Evolutionary conservation across 176 grass and related monocot species (phyloP).

Genomic region (barley (Hordeum vulgare)): DNA sequence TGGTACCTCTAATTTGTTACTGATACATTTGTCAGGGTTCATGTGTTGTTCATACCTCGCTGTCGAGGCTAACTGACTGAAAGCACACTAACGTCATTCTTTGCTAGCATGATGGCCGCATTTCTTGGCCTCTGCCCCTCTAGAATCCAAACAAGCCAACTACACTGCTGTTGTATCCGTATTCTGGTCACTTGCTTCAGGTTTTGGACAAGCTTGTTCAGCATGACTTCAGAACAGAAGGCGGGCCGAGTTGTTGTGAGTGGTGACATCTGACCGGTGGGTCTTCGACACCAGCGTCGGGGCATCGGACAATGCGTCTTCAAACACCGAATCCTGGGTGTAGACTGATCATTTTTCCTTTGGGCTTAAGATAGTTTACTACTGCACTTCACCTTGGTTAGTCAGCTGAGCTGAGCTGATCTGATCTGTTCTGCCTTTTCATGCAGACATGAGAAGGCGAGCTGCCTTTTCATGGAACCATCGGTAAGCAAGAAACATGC

Average conservation of each 20-base stretch:
- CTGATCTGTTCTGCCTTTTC: not conserved
- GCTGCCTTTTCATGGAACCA: not conserved
- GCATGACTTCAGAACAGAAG: not conserved
- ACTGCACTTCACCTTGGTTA: not conserved
- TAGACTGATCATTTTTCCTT: not conserved
- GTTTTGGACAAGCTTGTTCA: conserved; percentile 19
- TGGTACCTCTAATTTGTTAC: not conserved
- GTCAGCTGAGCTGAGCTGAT: not conserved
- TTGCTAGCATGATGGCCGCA: not conserved
- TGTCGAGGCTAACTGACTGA: not conserved
- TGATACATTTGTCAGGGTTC: not conserved
- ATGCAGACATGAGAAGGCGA: not conserved
- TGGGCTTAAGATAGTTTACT: not conserved
- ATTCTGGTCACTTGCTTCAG: conserved; percentile 1
- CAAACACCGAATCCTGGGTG: not conserved
- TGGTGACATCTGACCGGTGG: not conserved
- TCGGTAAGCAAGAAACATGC: not conserved
- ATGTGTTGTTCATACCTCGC: not conserved
- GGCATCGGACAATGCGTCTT: not conserved
- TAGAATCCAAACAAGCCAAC: not conserved
- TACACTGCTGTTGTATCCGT: not conserved
- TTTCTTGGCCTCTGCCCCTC: not conserved
- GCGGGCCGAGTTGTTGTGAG: not conserved
- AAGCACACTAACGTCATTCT: not conserved
- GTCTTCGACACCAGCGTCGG: not conserved